A percentile compares a stretch with the other conserved stretches of the same genome.
Conservation (phyloP, 768 basidiomycete genomes). For the Piloderma croceum region DNA sequence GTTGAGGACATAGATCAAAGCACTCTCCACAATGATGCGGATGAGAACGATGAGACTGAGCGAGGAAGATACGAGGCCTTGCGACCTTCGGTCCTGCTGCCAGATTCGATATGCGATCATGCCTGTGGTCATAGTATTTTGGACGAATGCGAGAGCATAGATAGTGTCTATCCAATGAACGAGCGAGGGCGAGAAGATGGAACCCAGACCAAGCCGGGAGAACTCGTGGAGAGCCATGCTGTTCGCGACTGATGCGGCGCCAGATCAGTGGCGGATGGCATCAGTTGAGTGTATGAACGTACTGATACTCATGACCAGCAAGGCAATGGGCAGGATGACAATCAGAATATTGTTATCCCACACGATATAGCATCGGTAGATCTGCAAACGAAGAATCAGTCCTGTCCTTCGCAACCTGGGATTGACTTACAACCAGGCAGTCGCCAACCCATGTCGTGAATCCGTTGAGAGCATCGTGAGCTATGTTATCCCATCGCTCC, state of each 20-base stretch:
- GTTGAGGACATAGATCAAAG: slow-evolving; percentile 14
- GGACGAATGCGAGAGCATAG: slow-evolving; percentile 14
- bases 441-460: slow-evolving; percentile 18
- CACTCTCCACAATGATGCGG: slow-evolving; percentile 15
- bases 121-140: slow-evolving; percentile 17
- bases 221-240: background rate
- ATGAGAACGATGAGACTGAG: slow-evolving; percentile 13
- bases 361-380: slow-evolving; percentile 19
- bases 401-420: too few species aligned
- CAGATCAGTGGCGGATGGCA: background rate
- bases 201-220: background rate
- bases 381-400: too few species aligned
- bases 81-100: slow-evolving; percentile 8
- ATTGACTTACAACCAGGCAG: slow-evolving; percentile 9
- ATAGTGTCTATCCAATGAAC: slow-evolving; percentile 14
- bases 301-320: slow-evolving; percentile 14
- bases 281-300: background rate
- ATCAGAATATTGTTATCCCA: slow-evolving; percentile 13
- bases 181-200: background rate
- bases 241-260: background rate
- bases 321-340: slow-evolving; percentile 10
- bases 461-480: slow-evolving; percentile 12
- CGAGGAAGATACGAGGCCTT: slow-evolving; percentile 2
- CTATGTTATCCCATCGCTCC: slow-evolving; percentile 16
- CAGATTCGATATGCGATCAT: slow-evolving; percentile 19